Evolutionary conservation across 1,139 yeast species (phyloP).

Genomic region (Taphrina communis): DNA sequence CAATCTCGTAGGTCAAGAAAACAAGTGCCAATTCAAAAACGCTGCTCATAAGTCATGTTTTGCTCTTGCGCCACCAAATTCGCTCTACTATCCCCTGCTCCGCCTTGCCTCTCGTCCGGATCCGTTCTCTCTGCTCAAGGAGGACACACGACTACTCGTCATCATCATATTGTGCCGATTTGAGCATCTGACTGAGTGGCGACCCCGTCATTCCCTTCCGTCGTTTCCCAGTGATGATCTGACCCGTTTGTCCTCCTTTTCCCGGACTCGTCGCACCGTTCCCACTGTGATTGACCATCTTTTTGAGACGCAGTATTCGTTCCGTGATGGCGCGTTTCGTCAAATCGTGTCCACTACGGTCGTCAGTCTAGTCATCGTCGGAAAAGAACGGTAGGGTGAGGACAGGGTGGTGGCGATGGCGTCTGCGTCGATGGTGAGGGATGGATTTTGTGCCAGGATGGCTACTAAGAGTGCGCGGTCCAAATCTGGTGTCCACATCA

Average conservation of each 20-base stretch:
- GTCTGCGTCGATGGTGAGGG: constrained; percentile 9
- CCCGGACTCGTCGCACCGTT: not conserved
- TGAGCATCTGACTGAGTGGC: not conserved
- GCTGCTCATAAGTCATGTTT: no score
- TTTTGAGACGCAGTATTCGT: not conserved
- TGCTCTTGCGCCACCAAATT: not conserved
- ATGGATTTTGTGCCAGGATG: constrained; percentile 4
- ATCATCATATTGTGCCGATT: not conserved
- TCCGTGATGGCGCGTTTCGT: constrained; percentile 13
- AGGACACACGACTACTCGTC: not conserved
- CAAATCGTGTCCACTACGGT: not conserved
- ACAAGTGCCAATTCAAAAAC: no score
- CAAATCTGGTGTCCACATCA: constrained; percentile 10
- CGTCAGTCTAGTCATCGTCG: not conserved
- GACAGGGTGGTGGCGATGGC: constrained; percentile 8
- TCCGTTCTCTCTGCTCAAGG: not conserved
- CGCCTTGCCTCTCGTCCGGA: not conserved
- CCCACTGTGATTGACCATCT: not conserved
- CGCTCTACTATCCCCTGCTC: no score
- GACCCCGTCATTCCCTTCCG: constrained; percentile 12
- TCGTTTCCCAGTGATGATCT: not conserved
- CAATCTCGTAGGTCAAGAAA: not conserved
- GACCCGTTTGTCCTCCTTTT: not conserved
- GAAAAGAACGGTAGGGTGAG: not conserved
- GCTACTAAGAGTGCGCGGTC: constrained; percentile 4